These are phyloP conservation scores for Pythium oligandrum DNA, from an alignment of 352 stramenopile genomes.

Conservation along the genomic window DNA sequence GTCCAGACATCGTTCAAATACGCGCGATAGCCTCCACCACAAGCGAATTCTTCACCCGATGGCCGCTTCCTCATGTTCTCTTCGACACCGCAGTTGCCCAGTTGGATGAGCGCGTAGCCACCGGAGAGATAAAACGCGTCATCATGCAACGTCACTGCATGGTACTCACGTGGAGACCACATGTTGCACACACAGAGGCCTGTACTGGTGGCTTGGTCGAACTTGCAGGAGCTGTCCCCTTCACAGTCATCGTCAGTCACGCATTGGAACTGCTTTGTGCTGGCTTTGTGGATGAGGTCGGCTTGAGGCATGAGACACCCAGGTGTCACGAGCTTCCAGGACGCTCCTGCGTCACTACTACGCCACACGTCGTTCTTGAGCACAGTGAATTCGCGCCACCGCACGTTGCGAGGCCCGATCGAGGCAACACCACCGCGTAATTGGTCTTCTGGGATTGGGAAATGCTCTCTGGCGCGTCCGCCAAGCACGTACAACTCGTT, in stretches of 20 bases:
- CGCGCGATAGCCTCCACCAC: slow-evolving; percentile 50
- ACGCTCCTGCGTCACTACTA: slow-evolving; percentile 61
- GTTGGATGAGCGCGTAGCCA: slow-evolving; percentile 57
- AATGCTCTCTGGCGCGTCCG: slow-evolving; percentile 54
- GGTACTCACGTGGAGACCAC: slow-evolving; percentile 72
- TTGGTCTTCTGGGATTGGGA: slow-evolving; percentile 46
- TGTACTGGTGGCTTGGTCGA: slow-evolving; percentile 35
- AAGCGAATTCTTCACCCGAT: slow-evolving; percentile 59
- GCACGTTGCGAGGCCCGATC: slow-evolving; percentile 27
- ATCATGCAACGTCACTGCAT: slow-evolving; percentile 44
- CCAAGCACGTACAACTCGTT: slow-evolving; percentile 61
- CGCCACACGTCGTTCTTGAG: slow-evolving; percentile 81
- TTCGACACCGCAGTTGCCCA: slow-evolving; percentile 62
- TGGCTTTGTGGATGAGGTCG: slow-evolving; percentile 44
- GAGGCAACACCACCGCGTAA: slow-evolving; percentile 32
- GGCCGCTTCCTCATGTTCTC: slow-evolving; percentile 42
- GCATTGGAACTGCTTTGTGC: slow-evolving; percentile 39
- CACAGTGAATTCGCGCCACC: slow-evolving; percentile 62
- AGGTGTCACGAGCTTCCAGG: slow-evolving; percentile 68
- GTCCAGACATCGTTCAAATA: slow-evolving; percentile 75
- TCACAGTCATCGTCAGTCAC: slow-evolving; percentile 64
- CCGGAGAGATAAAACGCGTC: slow-evolving; percentile 47
- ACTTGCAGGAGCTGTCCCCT: slow-evolving; percentile 50
- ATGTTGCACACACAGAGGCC: slow-evolving; percentile 69
- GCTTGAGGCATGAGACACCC: slow-evolving; percentile 56